phyloP scores from a whole-genome alignment of 225 moss, liverwort and hornwort species.

The Ulota crispa region DNA sequence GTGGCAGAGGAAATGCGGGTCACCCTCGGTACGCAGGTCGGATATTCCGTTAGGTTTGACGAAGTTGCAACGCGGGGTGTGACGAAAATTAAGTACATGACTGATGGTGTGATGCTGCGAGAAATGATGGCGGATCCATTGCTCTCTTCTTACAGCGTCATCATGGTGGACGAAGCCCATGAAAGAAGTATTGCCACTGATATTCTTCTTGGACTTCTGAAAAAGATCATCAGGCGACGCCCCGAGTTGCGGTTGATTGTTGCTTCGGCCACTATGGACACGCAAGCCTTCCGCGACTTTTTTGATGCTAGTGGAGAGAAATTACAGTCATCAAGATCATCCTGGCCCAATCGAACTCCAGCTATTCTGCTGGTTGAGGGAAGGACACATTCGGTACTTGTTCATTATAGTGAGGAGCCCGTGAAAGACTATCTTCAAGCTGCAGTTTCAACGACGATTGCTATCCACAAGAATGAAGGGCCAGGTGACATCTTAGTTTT shows the following conservation, averaged over 20 bases:
- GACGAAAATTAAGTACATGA: conserved; percentile 94
- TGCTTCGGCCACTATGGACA: conserved; percentile 99
- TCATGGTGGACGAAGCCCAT: conserved; percentile 98
- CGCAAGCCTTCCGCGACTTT: conserved; percentile 60
- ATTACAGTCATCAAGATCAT: conserved; percentile 36
- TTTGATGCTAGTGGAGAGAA: conserved; percentile 80
- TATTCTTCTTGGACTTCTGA: conserved; percentile 84
- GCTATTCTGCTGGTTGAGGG: conserved; percentile 86
- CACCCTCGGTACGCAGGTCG: conserved; percentile 81
- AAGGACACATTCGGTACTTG: conserved; percentile 72
- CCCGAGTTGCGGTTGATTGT: conserved; percentile 87
- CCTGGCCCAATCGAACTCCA: conserved; percentile 55
- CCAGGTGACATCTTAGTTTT: conserved; percentile 90
- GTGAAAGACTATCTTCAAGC: conserved; percentile 70
- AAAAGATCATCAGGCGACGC: conserved; percentile 89
- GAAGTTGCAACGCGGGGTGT: conserved; percentile 78
- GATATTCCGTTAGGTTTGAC: conserved; percentile 90
- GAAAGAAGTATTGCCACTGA: conserved; percentile 95
- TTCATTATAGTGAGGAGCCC: conserved; percentile 69
- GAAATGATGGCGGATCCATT: conserved; percentile 99
- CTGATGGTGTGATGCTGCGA: conserved; percentile 87
- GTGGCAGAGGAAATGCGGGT: conserved; percentile 94
- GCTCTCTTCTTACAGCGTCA: conserved; percentile 81
- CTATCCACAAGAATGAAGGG: conserved; percentile 77
- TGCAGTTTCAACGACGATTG: conserved; percentile 73